Base-by-base conservation (phyloP, 768 basidiomycete species). In the Podaxis sp. region DNA sequence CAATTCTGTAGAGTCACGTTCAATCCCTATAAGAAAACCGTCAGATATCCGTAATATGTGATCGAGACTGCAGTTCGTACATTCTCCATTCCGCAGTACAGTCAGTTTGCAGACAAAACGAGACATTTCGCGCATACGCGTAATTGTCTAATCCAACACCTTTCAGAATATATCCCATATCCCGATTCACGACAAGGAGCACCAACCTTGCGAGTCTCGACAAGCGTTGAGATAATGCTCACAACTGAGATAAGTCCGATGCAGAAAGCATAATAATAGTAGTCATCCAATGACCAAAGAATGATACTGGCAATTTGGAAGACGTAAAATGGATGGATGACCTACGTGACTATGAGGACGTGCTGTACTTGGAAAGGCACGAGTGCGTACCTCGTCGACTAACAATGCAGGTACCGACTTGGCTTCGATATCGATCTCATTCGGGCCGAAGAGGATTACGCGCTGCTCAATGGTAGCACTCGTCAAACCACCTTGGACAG, bases 281-380 rank as follows among this genome's bases (percentile, higher is more conserved):
- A 99, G 72, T 98, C 85, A 67, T 99, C 97, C 57, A 99, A 69
- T 1, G 92, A 90, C 97, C 97, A 99, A 5, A 99, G 77, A 42
- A 92, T 78, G 67, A 99, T 91, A 67, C 95, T 97, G 55, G 94
- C 94, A 67, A 98, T 88, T 82, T 99, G 97, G 71, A 99, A 99
- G 59, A 99, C 90, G 72, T 98, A 99, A 76, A 99, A 99, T 0
- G 97, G 97, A 71, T 99, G 96, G 42, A 99, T 89, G 51, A 97
- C 86, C 94, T 80, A 51, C 4, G 51, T 30, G 49, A 51, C 46
- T 52, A 61, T 40, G 38, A 64, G 42, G 61, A 26, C 64, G 49
- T 57, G 38, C 46, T n/a, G 39, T 15, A 42, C 54, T 15, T 17
- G 52, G 39, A 7, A 42, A 52, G 30, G 58, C 15, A 66, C 53